Conservation (phyloP, 805 yeast species). For the Ogataea nakhonphanomensis region DNA sequence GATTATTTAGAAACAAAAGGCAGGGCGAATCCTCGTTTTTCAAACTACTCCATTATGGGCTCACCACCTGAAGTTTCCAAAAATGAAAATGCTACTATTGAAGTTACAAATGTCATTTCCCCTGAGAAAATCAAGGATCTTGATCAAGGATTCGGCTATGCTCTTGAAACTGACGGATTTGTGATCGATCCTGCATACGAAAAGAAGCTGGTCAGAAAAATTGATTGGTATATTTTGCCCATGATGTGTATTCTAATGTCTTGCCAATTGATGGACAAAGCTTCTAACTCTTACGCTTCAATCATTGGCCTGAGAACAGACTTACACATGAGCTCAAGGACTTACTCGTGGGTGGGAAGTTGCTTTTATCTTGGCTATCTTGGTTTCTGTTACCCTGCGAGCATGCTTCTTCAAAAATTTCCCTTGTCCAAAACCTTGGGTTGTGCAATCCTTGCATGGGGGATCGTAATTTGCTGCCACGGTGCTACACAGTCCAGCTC, state of each 20-base stretch:
- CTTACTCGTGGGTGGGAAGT: conserved; percentile 43
- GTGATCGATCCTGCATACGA: conserved; percentile 29
- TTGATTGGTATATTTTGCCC: conserved; percentile 38
- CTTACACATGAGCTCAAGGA: conserved; percentile 33
- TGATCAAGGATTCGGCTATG: conserved; percentile 39
- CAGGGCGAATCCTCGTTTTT: too few relatives aligned
- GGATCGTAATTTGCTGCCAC: conserved; percentile 42
- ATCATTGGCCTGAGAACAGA: conserved; percentile 36
- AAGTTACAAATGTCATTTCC: conserved; percentile 6
- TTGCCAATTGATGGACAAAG: conserved; percentile 41
- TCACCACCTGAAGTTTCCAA: background rate
- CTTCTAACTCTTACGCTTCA: conserved; percentile 37
- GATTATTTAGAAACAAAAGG: too few relatives aligned
- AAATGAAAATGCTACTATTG: background rate
- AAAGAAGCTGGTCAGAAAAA: conserved; percentile 34
- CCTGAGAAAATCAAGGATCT: conserved; percentile 28
- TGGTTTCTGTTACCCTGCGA: conserved; percentile 44
- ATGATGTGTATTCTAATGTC: conserved; percentile 34
- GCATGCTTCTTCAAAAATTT: conserved; percentile 42
- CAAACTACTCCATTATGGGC: too few relatives aligned
- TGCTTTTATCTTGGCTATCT: conserved; percentile 46
- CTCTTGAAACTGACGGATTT: conserved; percentile 21
- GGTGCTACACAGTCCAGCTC: conserved; percentile 33
- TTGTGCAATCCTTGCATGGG: conserved; percentile 47
- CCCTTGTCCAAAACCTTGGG: conserved; percentile 53